phyloP scores from a whole-genome alignment of 495 filamentous ascomycete genomes.

The Zalerion maritima region DNA sequence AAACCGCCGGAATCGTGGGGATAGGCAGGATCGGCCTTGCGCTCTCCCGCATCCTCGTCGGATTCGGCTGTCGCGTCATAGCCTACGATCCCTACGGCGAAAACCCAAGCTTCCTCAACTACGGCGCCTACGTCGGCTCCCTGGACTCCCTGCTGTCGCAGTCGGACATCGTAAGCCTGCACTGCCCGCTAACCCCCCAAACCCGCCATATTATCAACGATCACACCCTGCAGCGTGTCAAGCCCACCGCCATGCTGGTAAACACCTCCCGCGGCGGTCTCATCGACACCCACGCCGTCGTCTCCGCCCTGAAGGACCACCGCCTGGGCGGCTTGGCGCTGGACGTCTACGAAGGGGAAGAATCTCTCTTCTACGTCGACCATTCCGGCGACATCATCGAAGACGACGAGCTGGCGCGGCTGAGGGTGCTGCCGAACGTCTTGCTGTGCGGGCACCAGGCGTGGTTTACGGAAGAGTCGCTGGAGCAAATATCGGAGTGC shows the following conservation, averaged over 20 bases:
- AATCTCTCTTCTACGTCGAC: constrained; percentile 34
- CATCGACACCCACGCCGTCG: constrained; percentile 31
- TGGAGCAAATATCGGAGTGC: constrained; percentile 33
- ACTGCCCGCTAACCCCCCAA: constrained; percentile 33
- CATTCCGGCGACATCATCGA: constrained; percentile 39
- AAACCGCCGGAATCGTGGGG: constrained; percentile 28
- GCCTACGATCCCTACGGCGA: constrained; percentile 34
- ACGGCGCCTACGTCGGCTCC: constrained; percentile 29
- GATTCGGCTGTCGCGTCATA: constrained; percentile 36
- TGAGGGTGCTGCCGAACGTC: constrained; percentile 45
- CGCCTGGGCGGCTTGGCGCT: constrained; percentile 21
- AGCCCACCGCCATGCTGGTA: constrained; percentile 33
- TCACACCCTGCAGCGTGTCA: constrained; percentile 24
- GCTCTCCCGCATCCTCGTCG: constrained; percentile 25
- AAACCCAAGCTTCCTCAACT: constrained; percentile 19
- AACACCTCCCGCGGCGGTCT: constrained; percentile 39
- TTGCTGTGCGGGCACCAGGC: constrained; percentile 41
- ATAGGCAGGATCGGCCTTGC: constrained; percentile 22
- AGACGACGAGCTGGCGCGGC: constrained; percentile 35
- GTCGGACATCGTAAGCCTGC: constrained; percentile 36
- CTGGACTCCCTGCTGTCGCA: constrained; percentile 26
- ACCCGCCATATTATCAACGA: constrained; percentile 37
- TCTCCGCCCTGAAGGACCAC: constrained; percentile 30
- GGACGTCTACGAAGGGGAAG: constrained; percentile 24
- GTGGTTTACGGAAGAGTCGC: constrained; percentile 38